A percentile compares a stretch with the other conserved stretches of the same genome.
Conservation (phyloP, 148 eudicot genomes). For the Cornus controversa region DNA sequence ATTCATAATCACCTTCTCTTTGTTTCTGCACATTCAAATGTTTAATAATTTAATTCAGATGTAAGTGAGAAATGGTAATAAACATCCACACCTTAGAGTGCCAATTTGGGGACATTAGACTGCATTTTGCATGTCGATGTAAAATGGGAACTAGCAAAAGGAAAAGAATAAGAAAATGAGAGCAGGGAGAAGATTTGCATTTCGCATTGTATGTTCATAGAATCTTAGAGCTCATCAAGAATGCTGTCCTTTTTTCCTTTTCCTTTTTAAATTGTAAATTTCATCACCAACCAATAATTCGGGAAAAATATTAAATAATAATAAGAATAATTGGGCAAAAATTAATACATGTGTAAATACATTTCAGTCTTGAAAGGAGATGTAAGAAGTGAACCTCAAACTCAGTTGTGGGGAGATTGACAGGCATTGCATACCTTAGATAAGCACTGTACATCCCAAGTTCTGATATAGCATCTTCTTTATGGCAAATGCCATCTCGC, state of each 20-base stretch:
- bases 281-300: not conserved
- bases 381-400: not conserved
- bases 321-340: no score
- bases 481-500: conserved; percentile 70
- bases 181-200: not conserved
- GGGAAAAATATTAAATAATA: no score
- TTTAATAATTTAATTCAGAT: not conserved
- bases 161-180: no score
- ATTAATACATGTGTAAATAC: not conserved
- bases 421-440: conserved; percentile 48
- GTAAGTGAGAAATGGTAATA: not conserved
- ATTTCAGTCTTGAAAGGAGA: not conserved
- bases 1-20: conserved; percentile 58
- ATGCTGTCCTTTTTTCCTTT: not conserved
- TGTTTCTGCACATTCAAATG: conserved; percentile 51
- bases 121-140: not conserved
- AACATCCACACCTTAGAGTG: not conserved
- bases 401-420: not conserved
- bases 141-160: not conserved
- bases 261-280: not conserved
- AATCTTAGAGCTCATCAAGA: not conserved
- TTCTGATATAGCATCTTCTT: conserved; percentile 78
- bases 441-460: conserved; percentile 84
- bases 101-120: not conserved
- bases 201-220: not conserved